Base-by-base conservation (phyloP, 2,329 filamentous ascomycete species). In the Fusarium solani-melongenae region DNA sequence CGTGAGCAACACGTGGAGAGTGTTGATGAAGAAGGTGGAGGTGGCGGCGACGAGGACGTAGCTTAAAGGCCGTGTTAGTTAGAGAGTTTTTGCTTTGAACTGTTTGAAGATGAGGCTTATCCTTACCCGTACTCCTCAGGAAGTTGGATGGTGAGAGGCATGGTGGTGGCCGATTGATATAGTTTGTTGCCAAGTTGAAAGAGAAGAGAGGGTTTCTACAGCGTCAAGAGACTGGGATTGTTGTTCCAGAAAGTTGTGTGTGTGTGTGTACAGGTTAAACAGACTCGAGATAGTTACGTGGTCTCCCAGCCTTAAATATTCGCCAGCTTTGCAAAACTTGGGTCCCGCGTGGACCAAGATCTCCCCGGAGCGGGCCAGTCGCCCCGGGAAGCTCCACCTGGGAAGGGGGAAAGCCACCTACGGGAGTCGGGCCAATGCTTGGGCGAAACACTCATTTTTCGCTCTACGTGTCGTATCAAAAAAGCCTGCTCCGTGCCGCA, bases 1-100 rank as follows among this genome's bases (percentile, higher is more conserved):
- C 12, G 88, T 89, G 62, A 88, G 83, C 39, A 84, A 0, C 53
- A 76, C 70, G 81, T 92, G 90, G 69, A 87, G 81, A 17, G 80
- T 79, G 84, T 89, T 90, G 80, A 92, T 79, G 79, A 92, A 84
- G 81, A 90, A 86, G 75, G 88, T 88, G 17, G 87, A 85, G 22
- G 87, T 84, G 64, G 89, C 89, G 53, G 85, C 88, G 61, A 86
- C 84, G 62, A 93, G 85, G 77, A 92, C 90, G 79, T 90, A 90
- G 83, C 91, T 92, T 92, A 71, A 71, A 36, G n/a, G 33, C 20
- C 55, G 56, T 62, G 33, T 72, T 51, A 64, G 65, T 63, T 58
- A n/a, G n/a, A n/a, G 33, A 22, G 27, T 46, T 46, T 31, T 22
- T 10, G n/a, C n/a, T 6, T 55, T 34, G 17, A 9, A 9, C 20